These are phyloP conservation scores for Spathaspora passalidarum DNA, from an alignment of 805 yeast species.

Conservation along the genomic window DNA sequence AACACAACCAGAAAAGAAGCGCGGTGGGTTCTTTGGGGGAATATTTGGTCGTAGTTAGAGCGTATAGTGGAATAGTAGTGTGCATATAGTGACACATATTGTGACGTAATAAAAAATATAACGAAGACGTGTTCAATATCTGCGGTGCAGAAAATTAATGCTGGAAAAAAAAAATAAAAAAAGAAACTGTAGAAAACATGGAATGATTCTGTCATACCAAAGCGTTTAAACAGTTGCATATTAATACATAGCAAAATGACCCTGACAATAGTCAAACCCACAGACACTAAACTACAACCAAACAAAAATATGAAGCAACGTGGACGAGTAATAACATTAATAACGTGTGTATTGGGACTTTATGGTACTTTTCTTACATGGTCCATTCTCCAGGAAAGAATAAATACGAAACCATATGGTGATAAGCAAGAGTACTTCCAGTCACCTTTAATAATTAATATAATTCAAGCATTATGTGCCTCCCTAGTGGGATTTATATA, in stretches of 20 bases:
- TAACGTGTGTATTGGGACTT: constrained; percentile 55
- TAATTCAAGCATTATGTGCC: constrained; percentile 73
- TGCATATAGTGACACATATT: too few species aligned
- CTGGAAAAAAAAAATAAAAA: background rate
- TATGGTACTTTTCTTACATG: constrained; percentile 86
- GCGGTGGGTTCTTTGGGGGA: constrained; percentile 65
- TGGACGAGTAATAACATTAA: constrained; percentile 23
- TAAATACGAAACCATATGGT: constrained; percentile 74
- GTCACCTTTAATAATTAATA: constrained; percentile 76
- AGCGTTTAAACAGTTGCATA: background rate
- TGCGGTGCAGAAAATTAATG: too few species aligned
- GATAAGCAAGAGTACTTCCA: constrained; percentile 48
- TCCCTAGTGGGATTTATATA: constrained; percentile 64
- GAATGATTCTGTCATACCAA: too few species aligned
- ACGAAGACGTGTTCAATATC: background rate
- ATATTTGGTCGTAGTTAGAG: constrained; percentile 62
- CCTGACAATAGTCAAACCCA: background rate
- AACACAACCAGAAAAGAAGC: constrained; percentile 13
- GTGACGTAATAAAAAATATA: constrained; percentile 1
- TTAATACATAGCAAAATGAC: background rate
- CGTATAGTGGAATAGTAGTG: too few species aligned
- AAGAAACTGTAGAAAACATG: too few species aligned
- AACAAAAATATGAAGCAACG: constrained; percentile 2
- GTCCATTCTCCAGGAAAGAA: constrained; percentile 90
- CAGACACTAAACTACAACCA: background rate